Conservation (phyloP, 2,329 filamentous ascomycete species). For the Septoria petroselini region DNA sequence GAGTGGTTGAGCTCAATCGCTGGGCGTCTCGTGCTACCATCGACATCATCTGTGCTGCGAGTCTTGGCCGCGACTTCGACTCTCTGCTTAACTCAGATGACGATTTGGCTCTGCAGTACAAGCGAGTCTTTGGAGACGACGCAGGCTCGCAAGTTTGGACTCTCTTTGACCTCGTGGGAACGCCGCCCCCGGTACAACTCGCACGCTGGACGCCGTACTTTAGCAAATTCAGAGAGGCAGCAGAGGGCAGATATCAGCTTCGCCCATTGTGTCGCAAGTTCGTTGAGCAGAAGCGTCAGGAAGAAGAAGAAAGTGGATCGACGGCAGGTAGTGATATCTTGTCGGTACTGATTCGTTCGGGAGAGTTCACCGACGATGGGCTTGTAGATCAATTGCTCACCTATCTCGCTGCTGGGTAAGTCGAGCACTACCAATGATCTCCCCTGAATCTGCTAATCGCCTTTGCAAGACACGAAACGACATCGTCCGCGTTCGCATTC, state of each 20-base stretch:
- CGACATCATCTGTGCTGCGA: constrained; percentile 47
- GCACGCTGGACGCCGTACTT: constrained; percentile 6
- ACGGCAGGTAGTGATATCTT: constrained; percentile 40
- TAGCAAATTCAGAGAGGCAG: constrained; percentile 3
- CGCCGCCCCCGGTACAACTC: constrained; percentile 1
- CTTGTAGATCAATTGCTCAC: constrained; percentile 55
- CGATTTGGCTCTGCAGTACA: constrained; percentile 7
- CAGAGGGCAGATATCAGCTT: constrained; percentile 7
- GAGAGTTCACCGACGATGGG: constrained; percentile 51
- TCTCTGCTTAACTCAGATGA: constrained; percentile 28
- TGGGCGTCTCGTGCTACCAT: constrained; percentile 41
- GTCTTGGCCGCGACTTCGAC: constrained; percentile 43
- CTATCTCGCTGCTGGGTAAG: constrained; percentile 49
- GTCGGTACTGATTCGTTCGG: constrained; percentile 50
- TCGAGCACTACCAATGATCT: too few species aligned
- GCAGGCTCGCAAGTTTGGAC: constrained; percentile 3
- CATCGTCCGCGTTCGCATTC: constrained; percentile 70
- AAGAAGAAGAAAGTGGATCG: constrained; percentile 35
- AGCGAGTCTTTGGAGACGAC: background rate
- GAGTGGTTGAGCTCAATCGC: constrained; percentile 28
- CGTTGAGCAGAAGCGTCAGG: constrained; percentile 34
- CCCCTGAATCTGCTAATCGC: background rate
- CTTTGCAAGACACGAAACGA: constrained; percentile 63
- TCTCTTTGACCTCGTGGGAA: background rate
- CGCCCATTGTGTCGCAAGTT: constrained; percentile 4